A percentile compares a stretch with the other conserved stretches of the same genome.
phyloP scores from a whole-genome alignment of 805 yeast species.

The Cyberlindnera saturnus region DNA sequence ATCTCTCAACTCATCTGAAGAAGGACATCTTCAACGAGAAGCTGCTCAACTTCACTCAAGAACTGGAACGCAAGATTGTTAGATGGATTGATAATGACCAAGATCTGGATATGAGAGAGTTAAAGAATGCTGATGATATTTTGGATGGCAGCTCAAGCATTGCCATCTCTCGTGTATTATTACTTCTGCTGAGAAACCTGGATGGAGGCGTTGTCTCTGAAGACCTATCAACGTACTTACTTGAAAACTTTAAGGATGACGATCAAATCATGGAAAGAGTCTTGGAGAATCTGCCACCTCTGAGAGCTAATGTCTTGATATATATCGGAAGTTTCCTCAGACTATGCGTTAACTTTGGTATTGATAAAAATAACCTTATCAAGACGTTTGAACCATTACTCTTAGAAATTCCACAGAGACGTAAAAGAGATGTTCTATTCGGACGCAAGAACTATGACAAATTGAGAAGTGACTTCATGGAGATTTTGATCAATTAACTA shows the following conservation, averaged over 20 bases:
- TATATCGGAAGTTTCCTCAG: slow-evolving; percentile 34
- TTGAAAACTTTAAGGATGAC: slow-evolving; percentile 21
- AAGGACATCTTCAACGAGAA: slow-evolving; percentile 24
- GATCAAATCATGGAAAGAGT: slow-evolving; percentile 26
- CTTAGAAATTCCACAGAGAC: slow-evolving; percentile 25
- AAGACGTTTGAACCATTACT: slow-evolving; percentile 27
- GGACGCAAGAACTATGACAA: slow-evolving; percentile 23
- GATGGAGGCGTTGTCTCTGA: slow-evolving; percentile 37
- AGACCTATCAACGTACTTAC: slow-evolving; percentile 23
- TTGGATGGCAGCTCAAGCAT: slow-evolving; percentile 18
- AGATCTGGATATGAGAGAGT: slow-evolving; percentile 13
- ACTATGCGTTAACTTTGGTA: slow-evolving; percentile 24
- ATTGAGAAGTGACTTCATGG: slow-evolving; percentile 27
- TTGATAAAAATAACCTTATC: slow-evolving; percentile 14
- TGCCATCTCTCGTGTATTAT: slow-evolving; percentile 24
- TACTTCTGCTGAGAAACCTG: slow-evolving; percentile 27
- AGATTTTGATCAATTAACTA: slow-evolving; percentile 26
- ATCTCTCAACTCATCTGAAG: slow-evolving; percentile 21
- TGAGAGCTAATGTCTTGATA: slow-evolving; percentile 36
- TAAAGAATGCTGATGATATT: slow-evolving; percentile 12
- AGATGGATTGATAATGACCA: slow-evolving; percentile 18
- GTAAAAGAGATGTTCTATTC: slow-evolving; percentile 23
- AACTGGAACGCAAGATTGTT: slow-evolving; percentile 18
- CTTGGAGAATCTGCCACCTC: slow-evolving; percentile 33
- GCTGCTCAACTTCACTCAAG: slow-evolving; percentile 16